Conservation (phyloP, 169 alveolate genomes). For the Plasmodium gonderi region DNA sequence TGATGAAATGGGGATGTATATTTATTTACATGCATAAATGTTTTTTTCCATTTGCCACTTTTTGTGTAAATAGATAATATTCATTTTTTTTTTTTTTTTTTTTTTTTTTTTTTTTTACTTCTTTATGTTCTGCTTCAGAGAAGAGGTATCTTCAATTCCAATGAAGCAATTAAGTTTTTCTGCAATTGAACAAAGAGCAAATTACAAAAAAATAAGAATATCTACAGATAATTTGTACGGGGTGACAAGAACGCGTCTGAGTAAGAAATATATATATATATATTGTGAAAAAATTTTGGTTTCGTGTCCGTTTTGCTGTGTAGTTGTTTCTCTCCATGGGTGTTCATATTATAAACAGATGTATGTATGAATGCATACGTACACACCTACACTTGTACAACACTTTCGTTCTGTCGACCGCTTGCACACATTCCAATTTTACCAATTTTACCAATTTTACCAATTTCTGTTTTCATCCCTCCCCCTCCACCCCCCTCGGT, state of each 20-base stretch:
- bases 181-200: conserved; percentile 10
- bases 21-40: not conserved
- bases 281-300: too few relatives aligned
- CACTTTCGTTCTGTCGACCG: not conserved
- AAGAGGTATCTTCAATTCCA: not conserved
- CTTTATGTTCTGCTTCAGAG: not conserved
- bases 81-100: not conserved
- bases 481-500: not conserved
- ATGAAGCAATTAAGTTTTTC: not conserved
- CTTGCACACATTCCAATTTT: not conserved
- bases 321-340: too few relatives aligned
- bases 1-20: not conserved
- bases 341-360: not conserved
- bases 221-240: not conserved
- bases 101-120: not conserved
- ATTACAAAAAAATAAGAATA: conserved; percentile 17
- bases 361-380: not conserved
- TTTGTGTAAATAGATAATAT: not conserved
- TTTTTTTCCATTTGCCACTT: not conserved
- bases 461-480: not conserved
- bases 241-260: not conserved
- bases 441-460: not conserved
- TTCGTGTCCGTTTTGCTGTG: too few relatives aligned
- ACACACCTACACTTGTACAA: not conserved
- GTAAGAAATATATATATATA: conserved; percentile 5